A percentile compares a stretch with the other conserved stretches of the same genome.
phyloP scores from a whole-genome alignment of 805 yeast species.

The Clavispora asparagi region DNA sequence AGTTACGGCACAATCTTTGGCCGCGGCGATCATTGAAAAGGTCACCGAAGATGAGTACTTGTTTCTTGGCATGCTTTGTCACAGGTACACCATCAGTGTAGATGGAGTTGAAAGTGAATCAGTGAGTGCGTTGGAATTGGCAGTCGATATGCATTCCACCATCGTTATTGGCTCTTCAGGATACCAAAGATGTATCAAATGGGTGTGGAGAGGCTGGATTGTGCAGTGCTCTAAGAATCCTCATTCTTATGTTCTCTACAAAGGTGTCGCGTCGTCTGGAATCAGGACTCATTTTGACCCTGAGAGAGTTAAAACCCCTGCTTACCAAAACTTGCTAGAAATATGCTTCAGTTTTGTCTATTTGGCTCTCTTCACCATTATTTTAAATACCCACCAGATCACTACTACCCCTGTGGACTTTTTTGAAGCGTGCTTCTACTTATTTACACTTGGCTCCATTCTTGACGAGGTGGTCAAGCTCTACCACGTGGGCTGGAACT shows the following conservation, averaged over 20 bases:
- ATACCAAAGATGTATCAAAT: constrained; percentile 77
- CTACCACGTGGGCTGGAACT: constrained; percentile 70
- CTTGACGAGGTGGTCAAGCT: constrained; percentile 66
- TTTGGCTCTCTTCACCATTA: constrained; percentile 54
- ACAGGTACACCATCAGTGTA: constrained; percentile 61
- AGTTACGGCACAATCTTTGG: constrained; percentile 67
- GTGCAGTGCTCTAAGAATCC: constrained; percentile 70
- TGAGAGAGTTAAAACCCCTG: constrained; percentile 78
- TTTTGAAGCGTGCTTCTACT: constrained; percentile 53
- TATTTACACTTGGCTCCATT: constrained; percentile 62
- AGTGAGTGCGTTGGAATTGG: constrained; percentile 73
- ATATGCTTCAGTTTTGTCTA: constrained; percentile 62
- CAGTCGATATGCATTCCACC: constrained; percentile 80
- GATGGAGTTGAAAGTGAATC: constrained; percentile 61
- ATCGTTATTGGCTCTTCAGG: constrained; percentile 75
- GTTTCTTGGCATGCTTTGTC: constrained; percentile 73
- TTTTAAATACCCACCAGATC: constrained; percentile 55
- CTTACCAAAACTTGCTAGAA: constrained; percentile 72
- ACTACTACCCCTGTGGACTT: constrained; percentile 27
- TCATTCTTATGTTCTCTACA: constrained; percentile 59
- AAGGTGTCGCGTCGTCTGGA: constrained; percentile 50
- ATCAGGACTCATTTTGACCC: constrained; percentile 69
- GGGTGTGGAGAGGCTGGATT: constrained; percentile 95
- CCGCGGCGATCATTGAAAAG: constrained; percentile 62
- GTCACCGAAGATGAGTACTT: constrained; percentile 55